A percentile compares a stretch with the other conserved stretches of the same genome.
phyloP scores from a whole-genome alignment of 2,329 filamentous ascomycete genomes.

The Chaetomium olivaceum region DNA sequence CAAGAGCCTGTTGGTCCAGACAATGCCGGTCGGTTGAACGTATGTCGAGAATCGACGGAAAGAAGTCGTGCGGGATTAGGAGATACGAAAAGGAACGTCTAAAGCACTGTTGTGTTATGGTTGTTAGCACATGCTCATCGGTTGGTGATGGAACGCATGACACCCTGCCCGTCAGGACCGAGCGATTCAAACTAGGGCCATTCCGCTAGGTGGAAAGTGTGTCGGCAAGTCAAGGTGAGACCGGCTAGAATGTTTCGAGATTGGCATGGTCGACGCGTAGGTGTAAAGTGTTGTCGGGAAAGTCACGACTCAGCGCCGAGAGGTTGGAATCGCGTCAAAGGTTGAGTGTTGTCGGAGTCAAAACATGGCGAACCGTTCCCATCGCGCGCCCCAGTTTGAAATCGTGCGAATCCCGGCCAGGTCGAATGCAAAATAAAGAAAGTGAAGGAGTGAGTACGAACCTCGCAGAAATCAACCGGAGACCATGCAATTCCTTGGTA shows the following conservation, averaged over 20 bases:
- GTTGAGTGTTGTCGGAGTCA: background rate
- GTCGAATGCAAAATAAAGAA: background rate
- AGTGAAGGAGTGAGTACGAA: conserved; percentile 23
- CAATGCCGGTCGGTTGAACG: background rate
- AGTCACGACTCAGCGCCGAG: background rate
- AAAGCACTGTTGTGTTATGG: conserved; percentile 19
- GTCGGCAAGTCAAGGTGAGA: background rate
- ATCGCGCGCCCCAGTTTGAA: background rate
- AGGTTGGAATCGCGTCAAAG: background rate
- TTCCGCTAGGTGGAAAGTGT: background rate
- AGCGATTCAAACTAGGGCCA: background rate
- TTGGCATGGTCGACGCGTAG: background rate
- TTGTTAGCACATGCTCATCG: background rate
- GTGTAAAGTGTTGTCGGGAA: background rate
- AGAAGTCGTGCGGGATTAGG: conserved; percentile 24
- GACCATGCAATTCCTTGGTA: conserved; percentile 23
- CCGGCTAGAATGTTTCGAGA: background rate
- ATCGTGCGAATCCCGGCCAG: background rate
- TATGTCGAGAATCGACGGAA: background rate
- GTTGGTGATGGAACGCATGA: background rate
- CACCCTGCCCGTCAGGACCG: background rate
- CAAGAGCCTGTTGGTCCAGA: background rate
- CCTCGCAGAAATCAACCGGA: conserved; percentile 26
- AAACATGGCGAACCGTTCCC: background rate
- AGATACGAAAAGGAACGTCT: conserved; percentile 30